phyloP scores from a whole-genome alignment of 2,329 filamentous ascomycete genomes.

The Fusarium solani-melongenae region DNA sequence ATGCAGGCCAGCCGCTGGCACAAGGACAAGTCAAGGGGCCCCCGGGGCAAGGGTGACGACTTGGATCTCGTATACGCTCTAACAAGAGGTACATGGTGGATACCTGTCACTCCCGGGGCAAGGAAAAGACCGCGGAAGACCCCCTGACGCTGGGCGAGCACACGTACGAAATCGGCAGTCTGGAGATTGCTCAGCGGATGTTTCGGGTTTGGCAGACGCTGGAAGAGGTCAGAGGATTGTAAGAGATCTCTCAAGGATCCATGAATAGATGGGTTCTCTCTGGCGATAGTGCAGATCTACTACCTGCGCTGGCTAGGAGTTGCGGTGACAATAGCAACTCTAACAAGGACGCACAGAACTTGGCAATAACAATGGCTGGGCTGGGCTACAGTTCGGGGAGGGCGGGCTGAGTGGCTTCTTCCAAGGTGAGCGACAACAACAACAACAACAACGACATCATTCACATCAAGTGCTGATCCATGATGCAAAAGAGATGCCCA shows the following conservation, averaged over 20 bases:
- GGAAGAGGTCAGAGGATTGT: slow-evolving; percentile 5
- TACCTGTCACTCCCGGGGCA: slow-evolving; percentile 18
- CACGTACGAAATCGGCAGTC: slow-evolving; percentile 19
- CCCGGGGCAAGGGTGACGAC: slow-evolving; percentile 26
- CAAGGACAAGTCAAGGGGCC: slow-evolving; percentile 25
- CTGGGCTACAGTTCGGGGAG: background rate
- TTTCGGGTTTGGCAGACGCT: slow-evolving; percentile 22
- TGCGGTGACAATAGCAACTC: slow-evolving; percentile 7
- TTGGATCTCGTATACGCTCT: slow-evolving; percentile 44
- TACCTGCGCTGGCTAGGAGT: background rate
- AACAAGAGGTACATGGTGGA: slow-evolving; percentile 40
- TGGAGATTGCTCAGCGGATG: slow-evolving; percentile 15
- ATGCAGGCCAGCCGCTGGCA: slow-evolving; percentile 25
- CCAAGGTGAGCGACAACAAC: background rate
- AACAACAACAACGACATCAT: slow-evolving; percentile 4
- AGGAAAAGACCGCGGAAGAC: background rate
- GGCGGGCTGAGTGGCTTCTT: background rate
- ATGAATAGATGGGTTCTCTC: background rate
- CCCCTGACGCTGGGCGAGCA: background rate
- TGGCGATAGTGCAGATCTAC: background rate
- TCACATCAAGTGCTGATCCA: slow-evolving; percentile 2
- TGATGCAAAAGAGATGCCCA: slow-evolving; percentile 17
- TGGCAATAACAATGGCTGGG: background rate
- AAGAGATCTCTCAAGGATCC: slow-evolving; percentile 4
- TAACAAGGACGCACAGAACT: background rate